Percentiles rank a stretch among this genome's conserved stretches.
Evolutionary conservation across 306 rosid species (phyloP).

Genomic region (Cucurbita maxima): DNA sequence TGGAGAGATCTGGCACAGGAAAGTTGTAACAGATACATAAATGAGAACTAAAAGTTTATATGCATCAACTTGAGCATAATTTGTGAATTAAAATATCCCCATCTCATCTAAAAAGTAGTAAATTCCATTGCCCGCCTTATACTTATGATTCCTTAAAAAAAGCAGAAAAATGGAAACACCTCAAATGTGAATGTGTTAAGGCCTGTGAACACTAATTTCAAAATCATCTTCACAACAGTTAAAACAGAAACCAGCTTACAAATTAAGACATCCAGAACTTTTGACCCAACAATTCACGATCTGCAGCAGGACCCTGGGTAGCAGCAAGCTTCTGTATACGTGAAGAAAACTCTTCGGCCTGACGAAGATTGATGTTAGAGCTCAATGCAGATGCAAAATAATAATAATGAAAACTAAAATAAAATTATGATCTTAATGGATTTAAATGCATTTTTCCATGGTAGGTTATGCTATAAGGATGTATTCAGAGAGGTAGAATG

Average conservation of each 20-base stretch:
- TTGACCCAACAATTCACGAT: conserved; percentile 39
- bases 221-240: background rate
- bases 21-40: background rate
- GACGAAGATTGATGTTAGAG: conserved; percentile 19
- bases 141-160: background rate
- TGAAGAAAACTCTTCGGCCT: conserved; percentile 89
- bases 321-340: conserved; percentile 70
- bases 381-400: background rate
- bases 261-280: conserved; percentile 48
- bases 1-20: background rate
- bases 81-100: background rate
- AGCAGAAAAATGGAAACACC: background rate
- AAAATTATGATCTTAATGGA: background rate
- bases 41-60: background rate
- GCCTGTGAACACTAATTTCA: background rate
- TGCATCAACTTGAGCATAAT: background rate
- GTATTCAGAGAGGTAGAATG: background rate
- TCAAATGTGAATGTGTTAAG: background rate
- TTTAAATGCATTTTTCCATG: background rate
- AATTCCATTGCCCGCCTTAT: background rate
- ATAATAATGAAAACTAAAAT: background rate
- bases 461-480: background rate
- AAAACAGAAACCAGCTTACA: background rate
- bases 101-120: background rate
- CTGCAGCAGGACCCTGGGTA: conserved; percentile 55